Percentiles rank a stretch among this genome's conserved stretches.
Evolutionary conservation across 768 basidiomycete genomes (phyloP).

Genomic region (Leccinum pellstonianum): DNA sequence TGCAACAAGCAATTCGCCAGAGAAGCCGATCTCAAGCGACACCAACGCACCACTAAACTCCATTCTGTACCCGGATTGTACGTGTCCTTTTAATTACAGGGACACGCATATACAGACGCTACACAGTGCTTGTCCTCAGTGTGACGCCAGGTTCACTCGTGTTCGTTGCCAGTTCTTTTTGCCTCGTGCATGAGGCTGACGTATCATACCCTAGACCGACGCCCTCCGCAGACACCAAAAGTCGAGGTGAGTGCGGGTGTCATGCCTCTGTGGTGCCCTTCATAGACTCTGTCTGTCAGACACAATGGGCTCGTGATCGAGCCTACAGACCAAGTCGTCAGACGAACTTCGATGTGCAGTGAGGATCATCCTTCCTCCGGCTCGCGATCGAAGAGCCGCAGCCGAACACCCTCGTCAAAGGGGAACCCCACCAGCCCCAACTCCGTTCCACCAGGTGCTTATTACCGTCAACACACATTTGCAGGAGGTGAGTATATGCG

Average conservation of each 20-base stretch:
- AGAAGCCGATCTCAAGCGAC: conserved; percentile 79
- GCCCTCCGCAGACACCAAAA: conserved; percentile 79
- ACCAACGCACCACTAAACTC: conserved; percentile 75
- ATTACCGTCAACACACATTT: conserved; percentile 66
- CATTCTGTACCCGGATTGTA: conserved; percentile 77
- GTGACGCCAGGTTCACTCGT: conserved; percentile 77
- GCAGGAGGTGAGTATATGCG: conserved; percentile 37
- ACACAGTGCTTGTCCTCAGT: conserved; percentile 70
- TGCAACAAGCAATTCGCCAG: conserved; percentile 82
- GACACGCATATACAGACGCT: conserved; percentile 17
- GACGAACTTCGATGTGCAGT: conserved; percentile 21
- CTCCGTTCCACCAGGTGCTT: conserved; percentile 39
- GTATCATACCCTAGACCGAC: conserved; percentile 54
- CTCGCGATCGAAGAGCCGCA: conserved; percentile 51
- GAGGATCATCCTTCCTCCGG: conserved; percentile 36
- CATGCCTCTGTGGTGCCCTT: conserved; percentile 4
- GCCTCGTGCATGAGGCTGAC: conserved; percentile 19
- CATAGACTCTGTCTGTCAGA: conserved; percentile 25
- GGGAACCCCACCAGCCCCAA: conserved; percentile 36
- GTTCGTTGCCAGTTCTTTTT: conserved; percentile 41
- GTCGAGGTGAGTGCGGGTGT: conserved; percentile 52
- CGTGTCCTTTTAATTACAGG: conserved; percentile 27
- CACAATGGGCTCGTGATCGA: conserved; percentile 71
- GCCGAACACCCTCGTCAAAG: conserved; percentile 46
- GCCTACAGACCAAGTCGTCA: conserved; percentile 33